Percentiles rank a stretch among this genome's conserved stretches.
Evolutionary conservation across 805 yeast species (phyloP).

Genomic region (Dipodascus geniculatus): DNA sequence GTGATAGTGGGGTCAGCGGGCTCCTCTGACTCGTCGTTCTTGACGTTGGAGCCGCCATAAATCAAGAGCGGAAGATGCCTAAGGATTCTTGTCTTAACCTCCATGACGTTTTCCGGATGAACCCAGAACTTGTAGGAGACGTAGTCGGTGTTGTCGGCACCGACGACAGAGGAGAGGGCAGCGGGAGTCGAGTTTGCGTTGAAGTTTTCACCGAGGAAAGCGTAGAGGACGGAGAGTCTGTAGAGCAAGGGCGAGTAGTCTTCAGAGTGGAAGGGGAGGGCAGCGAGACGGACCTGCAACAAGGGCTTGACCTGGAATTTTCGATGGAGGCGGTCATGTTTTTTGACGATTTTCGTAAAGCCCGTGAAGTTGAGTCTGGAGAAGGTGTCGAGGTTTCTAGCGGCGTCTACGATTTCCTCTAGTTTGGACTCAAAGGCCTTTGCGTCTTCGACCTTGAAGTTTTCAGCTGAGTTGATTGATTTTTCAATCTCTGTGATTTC

Average conservation of each 20-base stretch:
- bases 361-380: slow-evolving; percentile 91
- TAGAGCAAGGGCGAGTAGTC: slow-evolving; percentile 86
- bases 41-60: slow-evolving; percentile 30
- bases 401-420: slow-evolving; percentile 60
- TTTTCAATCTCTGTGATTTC: slow-evolving; percentile 54
- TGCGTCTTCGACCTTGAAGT: slow-evolving; percentile 38
- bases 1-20: slow-evolving; percentile 70
- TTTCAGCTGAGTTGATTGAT: slow-evolving; percentile 14
- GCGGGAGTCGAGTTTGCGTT: slow-evolving; percentile 28
- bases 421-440: slow-evolving; percentile 50
- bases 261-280: slow-evolving; percentile 85
- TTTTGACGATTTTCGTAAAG: slow-evolving; percentile 85
- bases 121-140: slow-evolving; percentile 83
- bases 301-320: slow-evolving; percentile 83
- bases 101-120: slow-evolving; percentile 95
- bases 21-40: slow-evolving; percentile 32
- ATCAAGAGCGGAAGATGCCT: slow-evolving; percentile 89
- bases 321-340: slow-evolving; percentile 86
- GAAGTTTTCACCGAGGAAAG: slow-evolving; percentile 66
- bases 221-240: slow-evolving; percentile 65
- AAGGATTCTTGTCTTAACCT: slow-evolving; percentile 87
- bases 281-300: slow-evolving; percentile 74
- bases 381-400: slow-evolving; percentile 82
- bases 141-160: slow-evolving; percentile 27
- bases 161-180: slow-evolving; percentile 20